Evolutionary conservation across 106 monocot species (phyloP), one percentile per base, ranked within the genome.

Genomic region (Dactylorhiza incarnata): DNA sequence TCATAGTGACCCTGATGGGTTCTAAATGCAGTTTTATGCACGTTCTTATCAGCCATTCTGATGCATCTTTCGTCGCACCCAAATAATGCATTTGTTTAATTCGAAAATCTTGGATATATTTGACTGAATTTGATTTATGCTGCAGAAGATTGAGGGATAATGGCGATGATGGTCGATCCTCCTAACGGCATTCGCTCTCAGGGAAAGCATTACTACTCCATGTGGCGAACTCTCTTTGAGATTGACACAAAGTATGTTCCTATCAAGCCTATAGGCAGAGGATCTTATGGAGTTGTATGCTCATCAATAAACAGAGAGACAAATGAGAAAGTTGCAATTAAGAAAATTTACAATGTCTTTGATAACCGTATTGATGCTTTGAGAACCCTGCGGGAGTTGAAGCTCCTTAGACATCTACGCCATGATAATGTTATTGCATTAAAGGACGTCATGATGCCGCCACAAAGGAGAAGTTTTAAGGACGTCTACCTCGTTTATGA

Each of bases 401-500:
- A 84, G 80, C 88, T 88, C 46, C 88, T 88, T 48, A 68, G 82
- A 8, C 82, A 82, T 65, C 23, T 88, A 1, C 79, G 71, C 6
- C 88, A 88, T 75, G 85, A 88, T 65, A 88, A 88, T 78, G 82
- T 88, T 47, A 85, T 88, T 63, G 82, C 73, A 25, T 78, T 88
- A 63, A 88, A 87, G 76, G 87, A 87, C 74, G 75, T 87, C 29
- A 87, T 87, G 87, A 84, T 87, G 84, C 84, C 84, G 1, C 44
- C 80, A 8, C 69, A 77, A 6, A 76, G 79, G 49, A 79, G 72
- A 65, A 85, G 69, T 62, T 88, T 88, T 74, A 85, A 78, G 74
- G 88, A 88, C 75, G 88, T 88, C 4, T 88, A 88, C 23, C 80
- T 87, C 23, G 87, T 87, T 65, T 87, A 87, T 80, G 87, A 87